Evolutionary conservation across 2,329 filamentous ascomycete genomes (phyloP), one percentile per base, ranked within the genome.

Genomic region (Metarhizium anisopliae): DNA sequence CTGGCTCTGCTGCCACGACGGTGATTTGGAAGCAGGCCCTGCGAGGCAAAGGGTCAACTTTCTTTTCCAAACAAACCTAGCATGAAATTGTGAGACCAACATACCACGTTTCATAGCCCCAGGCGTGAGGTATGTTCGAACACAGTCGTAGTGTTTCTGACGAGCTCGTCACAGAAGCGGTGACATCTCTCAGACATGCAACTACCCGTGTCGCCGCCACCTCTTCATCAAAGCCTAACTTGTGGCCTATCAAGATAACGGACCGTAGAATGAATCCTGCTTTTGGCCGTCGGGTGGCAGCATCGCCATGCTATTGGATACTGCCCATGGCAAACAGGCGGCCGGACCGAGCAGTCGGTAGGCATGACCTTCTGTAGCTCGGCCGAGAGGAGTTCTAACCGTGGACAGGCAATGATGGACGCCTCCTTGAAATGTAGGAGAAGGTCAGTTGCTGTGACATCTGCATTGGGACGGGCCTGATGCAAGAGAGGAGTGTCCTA

Each of bases 161-260:
- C 29, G 14, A 49, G 35, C n/a, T 47, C 53, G 51, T 32, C 32
- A 47, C 51, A 54, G 30, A 50, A 43, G 35, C 43, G 53, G 50
- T 57, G 50, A 53, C 59, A 56, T 55, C 55, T 57, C 53, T 47
- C 54, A 56, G 47, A 43, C 51, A 57, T 61, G 60, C 59, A 60
- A 55, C 51, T 57, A 60, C 55, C 60, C 59, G 60, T 56, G 40
- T 58, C 51, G 59, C 51, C 50, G 60, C 55, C 55, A 56, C 55
- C 60, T 59, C 38, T 55, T 36, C 55, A 57, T 57, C 50, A 56
- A 47, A 52, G 47, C 18, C 49, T 25, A 53, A 29, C 47, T 13
- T 35, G 42, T 49, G 50, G n/a, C 55, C 49, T 51, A 57, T 55
- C 49, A 55, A 36, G 29, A 45, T 8, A 18, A 56, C 40, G 40